Conservation (phyloP, 108 stramenopile species). For the Schizochytrium sp. region DNA sequence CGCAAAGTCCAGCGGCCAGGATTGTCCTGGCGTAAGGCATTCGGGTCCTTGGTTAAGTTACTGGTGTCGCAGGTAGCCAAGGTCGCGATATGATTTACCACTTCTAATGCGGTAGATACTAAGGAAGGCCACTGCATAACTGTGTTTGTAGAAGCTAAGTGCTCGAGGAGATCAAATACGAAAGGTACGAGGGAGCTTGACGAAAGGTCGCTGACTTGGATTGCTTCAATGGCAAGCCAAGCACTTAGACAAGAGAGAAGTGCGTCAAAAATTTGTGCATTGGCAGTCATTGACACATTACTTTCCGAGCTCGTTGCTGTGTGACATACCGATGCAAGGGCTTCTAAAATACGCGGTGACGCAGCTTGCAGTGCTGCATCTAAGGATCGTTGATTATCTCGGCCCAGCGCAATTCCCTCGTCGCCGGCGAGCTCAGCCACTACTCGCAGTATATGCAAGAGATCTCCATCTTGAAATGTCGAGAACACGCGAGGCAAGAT, state of each 20-base stretch:
- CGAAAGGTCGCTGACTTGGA: background rate
- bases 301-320: background rate
- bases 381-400: background rate
- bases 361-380: background rate
- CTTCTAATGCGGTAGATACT: too few relatives aligned
- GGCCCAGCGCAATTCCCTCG: background rate
- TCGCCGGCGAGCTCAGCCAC: conserved; percentile 1
- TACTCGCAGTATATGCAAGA: background rate
- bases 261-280: background rate
- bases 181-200: background rate
- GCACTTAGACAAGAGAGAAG: background rate
- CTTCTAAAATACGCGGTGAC: background rate
- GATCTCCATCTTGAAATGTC: background rate
- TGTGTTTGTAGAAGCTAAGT: background rate
- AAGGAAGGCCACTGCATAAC: too few relatives aligned
- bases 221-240: conserved; percentile 1
- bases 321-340: background rate
- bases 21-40: too few relatives aligned
- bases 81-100: too few relatives aligned
- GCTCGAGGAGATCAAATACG: background rate
- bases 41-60: too few relatives aligned
- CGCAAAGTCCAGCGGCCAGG: too few relatives aligned
- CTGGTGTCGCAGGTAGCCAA: too few relatives aligned
- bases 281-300: background rate
- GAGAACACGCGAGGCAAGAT: background rate